phyloP scores from a whole-genome alignment of 2,329 filamentous ascomycete species.

The Botrytis deweyae region DNA sequence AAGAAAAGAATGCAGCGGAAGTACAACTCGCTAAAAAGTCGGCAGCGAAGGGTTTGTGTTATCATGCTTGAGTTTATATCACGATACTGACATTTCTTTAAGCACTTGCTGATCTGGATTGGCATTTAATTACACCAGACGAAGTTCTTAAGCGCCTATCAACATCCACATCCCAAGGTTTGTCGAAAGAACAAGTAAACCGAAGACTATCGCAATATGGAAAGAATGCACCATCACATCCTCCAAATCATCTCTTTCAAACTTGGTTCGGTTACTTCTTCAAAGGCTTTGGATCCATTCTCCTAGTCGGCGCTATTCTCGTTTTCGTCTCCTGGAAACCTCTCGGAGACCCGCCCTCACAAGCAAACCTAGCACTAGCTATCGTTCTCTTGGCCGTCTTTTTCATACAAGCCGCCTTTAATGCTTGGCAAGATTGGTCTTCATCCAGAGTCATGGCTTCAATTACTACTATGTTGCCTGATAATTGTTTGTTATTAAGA shows the following conservation, averaged over 20 bases:
- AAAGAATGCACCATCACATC: conserved; percentile 62
- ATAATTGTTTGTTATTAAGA: conserved; percentile 63
- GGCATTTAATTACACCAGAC: conserved; percentile 59
- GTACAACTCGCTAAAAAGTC: conserved; percentile 43
- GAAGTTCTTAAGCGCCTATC: conserved; percentile 58
- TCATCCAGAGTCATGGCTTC: conserved; percentile 73
- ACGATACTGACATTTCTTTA: not conserved
- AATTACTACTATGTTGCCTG: conserved; percentile 76
- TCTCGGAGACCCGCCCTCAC: conserved; percentile 65
- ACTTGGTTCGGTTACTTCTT: conserved; percentile 63
- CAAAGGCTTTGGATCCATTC: conserved; percentile 70
- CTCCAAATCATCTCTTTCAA: conserved; percentile 42
- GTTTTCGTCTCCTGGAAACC: conserved; percentile 76
- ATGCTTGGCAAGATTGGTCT: conserved; percentile 71
- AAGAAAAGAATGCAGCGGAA: conserved; percentile 46
- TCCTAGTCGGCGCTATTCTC: conserved; percentile 65
- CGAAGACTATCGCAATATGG: conserved; percentile 60
- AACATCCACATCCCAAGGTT: conserved; percentile 54
- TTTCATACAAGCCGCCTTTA: conserved; percentile 65
- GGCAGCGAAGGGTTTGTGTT: conserved; percentile 45
- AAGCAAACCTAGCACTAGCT: conserved; percentile 68
- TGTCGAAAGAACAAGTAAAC: conserved; percentile 56
- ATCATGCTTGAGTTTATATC: not conserved
- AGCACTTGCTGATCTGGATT: conserved; percentile 58
- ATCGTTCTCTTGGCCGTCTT: conserved; percentile 71